Evolutionary conservation across 768 basidiomycete genomes (phyloP).

Genomic region (Collybia nuda): DNA sequence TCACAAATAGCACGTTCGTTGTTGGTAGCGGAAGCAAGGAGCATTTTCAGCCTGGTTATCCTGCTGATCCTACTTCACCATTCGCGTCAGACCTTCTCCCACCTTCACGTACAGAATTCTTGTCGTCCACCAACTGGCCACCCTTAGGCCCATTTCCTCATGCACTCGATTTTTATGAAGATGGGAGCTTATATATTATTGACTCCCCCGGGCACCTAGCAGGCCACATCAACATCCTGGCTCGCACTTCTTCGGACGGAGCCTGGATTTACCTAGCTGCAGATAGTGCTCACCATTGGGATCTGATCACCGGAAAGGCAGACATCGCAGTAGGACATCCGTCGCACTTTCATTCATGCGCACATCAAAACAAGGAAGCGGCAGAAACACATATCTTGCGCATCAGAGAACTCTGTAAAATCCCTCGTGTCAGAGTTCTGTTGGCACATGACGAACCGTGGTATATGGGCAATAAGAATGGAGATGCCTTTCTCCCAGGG

Average conservation of each 20-base stretch:
- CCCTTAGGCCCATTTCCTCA: slow-evolving; percentile 27
- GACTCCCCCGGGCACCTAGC: slow-evolving; percentile 57
- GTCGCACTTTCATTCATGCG: slow-evolving; percentile 30
- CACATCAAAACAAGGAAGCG: slow-evolving; percentile 40
- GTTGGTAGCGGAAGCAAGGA: slow-evolving; percentile 40
- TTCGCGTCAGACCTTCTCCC: slow-evolving; percentile 13
- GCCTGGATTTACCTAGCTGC: slow-evolving; percentile 57
- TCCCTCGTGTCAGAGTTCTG: slow-evolving; percentile 42
- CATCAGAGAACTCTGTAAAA: slow-evolving; percentile 30
- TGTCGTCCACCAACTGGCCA: slow-evolving; percentile 12
- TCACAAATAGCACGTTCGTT: slow-evolving; percentile 46
- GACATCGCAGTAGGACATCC: slow-evolving; percentile 31
- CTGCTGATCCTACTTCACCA: slow-evolving; percentile 3
- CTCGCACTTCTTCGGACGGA: slow-evolving; percentile 54
- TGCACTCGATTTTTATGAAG: slow-evolving; percentile 53
- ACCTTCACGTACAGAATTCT: slow-evolving; percentile 11
- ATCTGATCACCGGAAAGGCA: slow-evolving; percentile 46
- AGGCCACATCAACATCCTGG: slow-evolving; percentile 56
- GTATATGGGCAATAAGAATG: slow-evolving; percentile 46
- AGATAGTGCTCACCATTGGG: slow-evolving; percentile 57
- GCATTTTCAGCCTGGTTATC: slow-evolving; percentile 22
- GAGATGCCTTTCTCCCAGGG: slow-evolving; percentile 41
- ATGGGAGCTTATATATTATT: slow-evolving; percentile 59
- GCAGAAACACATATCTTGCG: slow-evolving; percentile 40
- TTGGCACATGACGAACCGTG: slow-evolving; percentile 55